Base-by-base conservation (phyloP, 768 basidiomycete species). In the Rhodotorula babjevae region DNA sequence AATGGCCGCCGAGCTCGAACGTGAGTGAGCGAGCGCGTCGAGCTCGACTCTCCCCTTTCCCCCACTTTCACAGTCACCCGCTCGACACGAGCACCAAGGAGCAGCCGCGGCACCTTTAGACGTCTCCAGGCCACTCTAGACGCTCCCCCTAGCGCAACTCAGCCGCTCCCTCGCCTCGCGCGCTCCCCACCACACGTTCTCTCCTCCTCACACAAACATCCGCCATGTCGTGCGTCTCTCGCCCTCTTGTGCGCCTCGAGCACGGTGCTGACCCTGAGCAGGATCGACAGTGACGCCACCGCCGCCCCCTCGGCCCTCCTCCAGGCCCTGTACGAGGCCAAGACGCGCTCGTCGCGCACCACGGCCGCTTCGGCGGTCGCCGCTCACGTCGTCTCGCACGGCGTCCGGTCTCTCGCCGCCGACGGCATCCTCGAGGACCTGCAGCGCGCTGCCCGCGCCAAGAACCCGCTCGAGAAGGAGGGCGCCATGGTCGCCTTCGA, bases 401-500 rank as follows among this genome's bases (percentile, higher is more conserved):
- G 78, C 33, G 46, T 79, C 33, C 66, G 69, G 5, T 71, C 75
- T 11, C 74, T 79, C 65, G 73, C 67, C 23, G 65, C 63, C 33
- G 72, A 76, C 53, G 72, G 64, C 55, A 79, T 94, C 63, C 81
- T 93, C 60, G 82, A 85, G 63, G 85, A 87, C 49, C 82, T 93
- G 61, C 87, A 89, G 67, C 74, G 79, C 31, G 89, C 89, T 44
- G 85, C 86, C 70, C 91, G 92, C 81, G 90, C 90, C 82, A 92
- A 92, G 83, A 90, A 89, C 42, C 90, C 90, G 64, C 91, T 86
- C 79, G 92, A 92, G 81, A 89, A 92, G 70, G 92, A 93, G 83
- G 91, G 91, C 47, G 88, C 89, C 53, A 88, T 89, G 60, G 87
- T 93, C 71, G 91, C 86, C 15, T 89, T 90, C 79, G 88, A 89